Percentiles rank a stretch among this genome's conserved stretches.
phyloP scores from a whole-genome alignment of 176 grass and related monocot genomes.

The Rhynchospora pubera region DNA sequence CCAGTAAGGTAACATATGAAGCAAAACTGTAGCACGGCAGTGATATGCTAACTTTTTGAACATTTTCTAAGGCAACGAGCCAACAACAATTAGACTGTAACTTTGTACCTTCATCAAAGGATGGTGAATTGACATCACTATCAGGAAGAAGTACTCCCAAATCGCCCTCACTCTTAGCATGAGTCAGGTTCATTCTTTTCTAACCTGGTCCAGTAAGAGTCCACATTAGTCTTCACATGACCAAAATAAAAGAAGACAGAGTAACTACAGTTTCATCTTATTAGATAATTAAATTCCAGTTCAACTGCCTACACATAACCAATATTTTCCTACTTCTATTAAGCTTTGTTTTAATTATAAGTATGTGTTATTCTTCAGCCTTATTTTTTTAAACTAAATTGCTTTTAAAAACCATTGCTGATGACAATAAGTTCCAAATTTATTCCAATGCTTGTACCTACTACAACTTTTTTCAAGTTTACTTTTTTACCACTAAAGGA shows the following conservation, averaged over 20 bases:
- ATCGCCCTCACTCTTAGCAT: constrained; percentile 22
- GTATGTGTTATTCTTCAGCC: neutral
- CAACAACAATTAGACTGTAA: neutral
- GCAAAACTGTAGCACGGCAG: neutral
- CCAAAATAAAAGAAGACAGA: neutral
- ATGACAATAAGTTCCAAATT: neutral
- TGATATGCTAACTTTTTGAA: neutral
- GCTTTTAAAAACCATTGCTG: neutral
- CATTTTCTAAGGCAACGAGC: neutral
- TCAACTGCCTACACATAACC: neutral
- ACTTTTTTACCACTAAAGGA: constrained; percentile 14
- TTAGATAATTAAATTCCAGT: neutral
- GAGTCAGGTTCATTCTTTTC: constrained; percentile 1
- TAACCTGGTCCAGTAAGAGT: neutral
- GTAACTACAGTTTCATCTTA: neutral
- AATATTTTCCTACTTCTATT: neutral
- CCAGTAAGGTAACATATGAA: neutral
- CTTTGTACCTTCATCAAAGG: constrained; percentile 24
- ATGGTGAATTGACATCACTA: constrained; percentile 19
- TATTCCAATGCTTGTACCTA: neutral
- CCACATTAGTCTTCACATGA: neutral
- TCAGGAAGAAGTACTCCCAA: constrained; percentile 15
- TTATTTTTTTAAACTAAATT: neutral
- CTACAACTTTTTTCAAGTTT: neutral
- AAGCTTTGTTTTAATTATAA: neutral